These are phyloP conservation scores for Peniophora sp. DNA, from an alignment of 1,284 basidiomycete species.

Conservation along the genomic window DNA sequence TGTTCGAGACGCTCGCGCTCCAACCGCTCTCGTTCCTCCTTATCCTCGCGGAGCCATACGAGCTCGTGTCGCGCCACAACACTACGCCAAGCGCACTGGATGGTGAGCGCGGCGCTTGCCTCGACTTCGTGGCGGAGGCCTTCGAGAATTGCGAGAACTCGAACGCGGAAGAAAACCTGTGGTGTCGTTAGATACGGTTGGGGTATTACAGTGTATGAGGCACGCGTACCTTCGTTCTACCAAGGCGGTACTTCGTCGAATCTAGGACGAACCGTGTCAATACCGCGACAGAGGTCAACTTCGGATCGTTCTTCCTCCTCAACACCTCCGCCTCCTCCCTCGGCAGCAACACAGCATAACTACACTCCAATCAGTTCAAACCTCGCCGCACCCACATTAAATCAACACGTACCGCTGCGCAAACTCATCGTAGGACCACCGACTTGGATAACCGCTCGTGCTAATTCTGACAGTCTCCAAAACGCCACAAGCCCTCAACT, in stretches of 20 bases:
- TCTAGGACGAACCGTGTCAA: background rate
- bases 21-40: background rate
- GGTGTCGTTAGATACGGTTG: too few relatives aligned
- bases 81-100: background rate
- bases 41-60: background rate
- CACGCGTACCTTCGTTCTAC: background rate
- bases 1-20: background rate
- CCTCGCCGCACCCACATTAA: background rate
- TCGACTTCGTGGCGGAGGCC: background rate
- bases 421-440: slow-evolving; percentile 98
- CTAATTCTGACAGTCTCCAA: slow-evolving; percentile 97
- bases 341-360: background rate
- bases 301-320: slow-evolving; percentile 30
- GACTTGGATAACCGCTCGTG: slow-evolving; percentile 94
- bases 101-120: background rate
- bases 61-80: background rate
- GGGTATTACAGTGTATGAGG: too few relatives aligned
- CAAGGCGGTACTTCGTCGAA: background rate
- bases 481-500: slow-evolving; percentile 96
- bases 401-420: slow-evolving; percentile 74
- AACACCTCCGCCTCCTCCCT: background rate
- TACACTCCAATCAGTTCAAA: background rate
- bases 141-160: background rate
- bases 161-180: slow-evolving; percentile 1
- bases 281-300: background rate